These are phyloP conservation scores for Penicillium pancosmium DNA, from an alignment of 495 filamentous ascomycete species.

Conservation along the genomic window DNA sequence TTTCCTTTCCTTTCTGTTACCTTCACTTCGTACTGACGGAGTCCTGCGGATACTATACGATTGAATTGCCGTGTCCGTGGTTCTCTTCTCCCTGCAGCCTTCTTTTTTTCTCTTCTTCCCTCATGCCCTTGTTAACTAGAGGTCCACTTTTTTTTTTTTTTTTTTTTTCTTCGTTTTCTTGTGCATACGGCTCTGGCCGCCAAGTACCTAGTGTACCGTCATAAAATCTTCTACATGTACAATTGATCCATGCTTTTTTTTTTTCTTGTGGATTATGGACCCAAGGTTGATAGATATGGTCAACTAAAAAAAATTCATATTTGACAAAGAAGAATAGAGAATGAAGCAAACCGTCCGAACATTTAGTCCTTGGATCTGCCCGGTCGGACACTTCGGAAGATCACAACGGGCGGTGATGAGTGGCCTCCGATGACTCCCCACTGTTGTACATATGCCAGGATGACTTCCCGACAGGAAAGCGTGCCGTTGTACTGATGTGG, in stretches of 20 bases:
- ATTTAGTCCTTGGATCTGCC: conserved; percentile 9
- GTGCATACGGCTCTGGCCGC: conserved; percentile 33
- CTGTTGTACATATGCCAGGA: conserved; percentile 1
- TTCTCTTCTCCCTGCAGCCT: conserved; percentile 3
- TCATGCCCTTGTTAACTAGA: conserved; percentile 14
- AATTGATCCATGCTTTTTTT: too few species aligned
- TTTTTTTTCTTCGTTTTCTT: neutral
- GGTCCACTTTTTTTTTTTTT: conserved; percentile 28
- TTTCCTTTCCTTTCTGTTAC: neutral
- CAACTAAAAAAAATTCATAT: neutral
- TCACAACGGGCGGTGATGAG: conserved; percentile 3
- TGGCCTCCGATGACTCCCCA: neutral
- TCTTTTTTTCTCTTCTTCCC: conserved; percentile 8
- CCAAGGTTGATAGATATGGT: neutral
- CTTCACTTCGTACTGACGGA: neutral
- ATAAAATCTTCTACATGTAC: neutral
- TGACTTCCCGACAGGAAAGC: neutral
- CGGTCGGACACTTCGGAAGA: conserved; percentile 25
- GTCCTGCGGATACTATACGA: neutral
- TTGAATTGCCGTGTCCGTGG: conserved; percentile 5
- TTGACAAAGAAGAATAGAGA: neutral
- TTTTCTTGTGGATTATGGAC: too few species aligned
- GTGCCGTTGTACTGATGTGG: neutral
- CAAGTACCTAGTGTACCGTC: conserved; percentile 3
- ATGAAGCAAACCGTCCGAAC: conserved; percentile 1